phyloP scores from a whole-genome alignment of 805 yeast species.

The Wickerhamiella kurtzmanii region DNA sequence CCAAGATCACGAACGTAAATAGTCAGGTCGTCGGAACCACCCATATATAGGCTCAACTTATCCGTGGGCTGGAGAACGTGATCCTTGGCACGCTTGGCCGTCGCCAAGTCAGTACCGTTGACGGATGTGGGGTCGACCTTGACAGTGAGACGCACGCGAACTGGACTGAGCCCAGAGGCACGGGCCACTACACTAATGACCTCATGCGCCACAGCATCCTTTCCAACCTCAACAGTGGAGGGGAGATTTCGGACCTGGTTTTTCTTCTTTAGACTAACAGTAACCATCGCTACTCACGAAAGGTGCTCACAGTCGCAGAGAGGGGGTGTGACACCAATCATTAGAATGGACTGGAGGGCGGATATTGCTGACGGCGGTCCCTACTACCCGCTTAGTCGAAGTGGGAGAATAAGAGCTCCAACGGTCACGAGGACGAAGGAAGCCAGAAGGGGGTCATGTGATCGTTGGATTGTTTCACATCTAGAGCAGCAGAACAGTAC shows the following conservation, averaged over 20 bases:
- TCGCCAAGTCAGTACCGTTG: slow-evolving; percentile 5
- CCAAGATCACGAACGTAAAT: slow-evolving; percentile 79
- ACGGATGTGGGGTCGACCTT: slow-evolving; percentile 5
- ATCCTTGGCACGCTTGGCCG: slow-evolving; percentile 22
- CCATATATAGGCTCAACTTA: slow-evolving; percentile 33
- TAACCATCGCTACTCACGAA: not conserved
- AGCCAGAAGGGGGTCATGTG: too few species aligned
- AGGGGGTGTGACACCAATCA: too few species aligned
- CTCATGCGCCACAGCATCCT: not conserved
- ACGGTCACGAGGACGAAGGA: too few species aligned
- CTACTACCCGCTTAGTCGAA: too few species aligned
- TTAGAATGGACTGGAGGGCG: too few species aligned
- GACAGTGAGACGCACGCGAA: slow-evolving; percentile 45
- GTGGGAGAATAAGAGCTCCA: too few species aligned
- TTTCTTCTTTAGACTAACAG: not conserved
- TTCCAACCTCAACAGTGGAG: not conserved
- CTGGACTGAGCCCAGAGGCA: slow-evolving; percentile 32
- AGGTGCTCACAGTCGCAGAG: too few species aligned
- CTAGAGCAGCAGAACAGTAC: too few species aligned
- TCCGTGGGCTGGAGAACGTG: slow-evolving; percentile 34
- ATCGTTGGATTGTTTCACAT: too few species aligned
- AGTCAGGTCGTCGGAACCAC: slow-evolving; percentile 23
- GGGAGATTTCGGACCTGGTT: not conserved
- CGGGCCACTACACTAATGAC: slow-evolving; percentile 27
- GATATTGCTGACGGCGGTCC: too few species aligned